These are phyloP conservation scores for Phytophthora kernoviae DNA, from an alignment of 352 stramenopile genomes.

Conservation along the genomic window DNA sequence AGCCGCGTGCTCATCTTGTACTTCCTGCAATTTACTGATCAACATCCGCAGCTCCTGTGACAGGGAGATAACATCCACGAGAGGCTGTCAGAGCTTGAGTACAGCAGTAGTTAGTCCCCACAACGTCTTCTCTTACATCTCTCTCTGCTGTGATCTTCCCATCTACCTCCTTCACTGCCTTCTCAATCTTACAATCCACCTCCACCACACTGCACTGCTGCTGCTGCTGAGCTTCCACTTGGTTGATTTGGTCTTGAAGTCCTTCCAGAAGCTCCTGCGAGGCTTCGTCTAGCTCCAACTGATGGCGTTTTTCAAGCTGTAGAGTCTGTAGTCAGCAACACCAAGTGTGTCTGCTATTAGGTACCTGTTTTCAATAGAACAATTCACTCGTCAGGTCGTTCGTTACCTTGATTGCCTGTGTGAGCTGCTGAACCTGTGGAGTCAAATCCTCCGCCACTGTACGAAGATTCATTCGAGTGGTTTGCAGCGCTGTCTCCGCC, in stretches of 20 bases:
- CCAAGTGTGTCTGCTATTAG: background rate
- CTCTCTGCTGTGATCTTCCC: slow-evolving; percentile 39
- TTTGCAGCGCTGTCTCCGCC: slow-evolving; percentile 47
- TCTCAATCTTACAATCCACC: slow-evolving; percentile 39
- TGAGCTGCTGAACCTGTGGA: slow-evolving; percentile 56
- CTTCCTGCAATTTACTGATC: slow-evolving; percentile 47
- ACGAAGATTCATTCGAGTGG: slow-evolving; percentile 41
- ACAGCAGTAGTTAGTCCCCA: background rate
- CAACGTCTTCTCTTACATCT: slow-evolving; percentile 31
- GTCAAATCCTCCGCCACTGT: slow-evolving; percentile 43
- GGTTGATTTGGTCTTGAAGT: slow-evolving; percentile 61
- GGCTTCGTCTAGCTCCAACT: slow-evolving; percentile 60
- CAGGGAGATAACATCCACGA: slow-evolving; percentile 6
- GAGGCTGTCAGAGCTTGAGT: background rate
- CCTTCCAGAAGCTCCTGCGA: slow-evolving; percentile 60
- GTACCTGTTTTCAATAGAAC: no score
- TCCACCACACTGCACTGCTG: slow-evolving; percentile 5
- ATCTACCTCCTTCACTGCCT: slow-evolving; percentile 30
- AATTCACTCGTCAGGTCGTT: background rate
- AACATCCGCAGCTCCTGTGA: slow-evolving; percentile 47
- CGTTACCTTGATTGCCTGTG: slow-evolving; percentile 51
- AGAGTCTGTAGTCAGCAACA: slow-evolving; percentile 36
- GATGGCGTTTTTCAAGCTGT: slow-evolving; percentile 60
- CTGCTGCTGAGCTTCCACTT: slow-evolving; percentile 40
- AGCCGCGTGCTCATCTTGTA: slow-evolving; percentile 43